These are phyloP conservation scores for Haplosporangium sp. DNA, from an alignment of 371 early-diverging fungal species.

Conservation along the genomic window DNA sequence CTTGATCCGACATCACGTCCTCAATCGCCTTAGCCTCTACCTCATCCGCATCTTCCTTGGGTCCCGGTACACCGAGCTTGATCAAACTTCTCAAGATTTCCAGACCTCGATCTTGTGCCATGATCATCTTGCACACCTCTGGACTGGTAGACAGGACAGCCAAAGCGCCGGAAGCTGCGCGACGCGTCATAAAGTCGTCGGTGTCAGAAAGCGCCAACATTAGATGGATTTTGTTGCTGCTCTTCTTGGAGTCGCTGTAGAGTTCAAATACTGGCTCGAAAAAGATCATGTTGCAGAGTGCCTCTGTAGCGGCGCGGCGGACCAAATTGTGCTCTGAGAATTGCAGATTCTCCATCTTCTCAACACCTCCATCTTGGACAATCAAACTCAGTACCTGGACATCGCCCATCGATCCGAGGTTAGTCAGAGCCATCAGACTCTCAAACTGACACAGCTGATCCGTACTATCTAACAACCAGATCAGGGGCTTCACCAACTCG, in stretches of 20 bases:
- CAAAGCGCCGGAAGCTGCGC: conserved; percentile 90
- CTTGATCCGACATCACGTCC: conserved; percentile 66
- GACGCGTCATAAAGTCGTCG: conserved; percentile 84
- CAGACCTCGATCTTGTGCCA: conserved; percentile 66
- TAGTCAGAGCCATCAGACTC: conserved; percentile 92
- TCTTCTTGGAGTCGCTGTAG: conserved; percentile 66
- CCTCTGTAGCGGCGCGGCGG: conserved; percentile 93
- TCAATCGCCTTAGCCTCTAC: conserved; percentile 63
- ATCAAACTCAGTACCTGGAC: conserved; percentile 59
- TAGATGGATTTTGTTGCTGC: conserved; percentile 73
- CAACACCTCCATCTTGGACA: conserved; percentile 68
- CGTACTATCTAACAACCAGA: conserved; percentile 67
- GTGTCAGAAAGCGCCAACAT: conserved; percentile 87
- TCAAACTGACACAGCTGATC: conserved; percentile 86
- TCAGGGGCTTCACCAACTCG: conserved; percentile 72
- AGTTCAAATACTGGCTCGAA: conserved; percentile 81
- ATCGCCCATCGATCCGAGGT: conserved; percentile 79
- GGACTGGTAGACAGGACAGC: conserved; percentile 80
- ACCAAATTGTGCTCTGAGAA: conserved; percentile 84
- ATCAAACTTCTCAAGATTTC: conserved; percentile 64
- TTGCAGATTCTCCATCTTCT: conserved; percentile 80
- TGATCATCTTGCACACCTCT: conserved; percentile 66
- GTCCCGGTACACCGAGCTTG: conserved; percentile 33
- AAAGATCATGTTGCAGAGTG: conserved; percentile 93
- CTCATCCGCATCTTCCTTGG: conserved; percentile 28